Conservation (phyloP, 2,329 filamentous ascomycete species). For the Botryotinia globosa region DNA sequence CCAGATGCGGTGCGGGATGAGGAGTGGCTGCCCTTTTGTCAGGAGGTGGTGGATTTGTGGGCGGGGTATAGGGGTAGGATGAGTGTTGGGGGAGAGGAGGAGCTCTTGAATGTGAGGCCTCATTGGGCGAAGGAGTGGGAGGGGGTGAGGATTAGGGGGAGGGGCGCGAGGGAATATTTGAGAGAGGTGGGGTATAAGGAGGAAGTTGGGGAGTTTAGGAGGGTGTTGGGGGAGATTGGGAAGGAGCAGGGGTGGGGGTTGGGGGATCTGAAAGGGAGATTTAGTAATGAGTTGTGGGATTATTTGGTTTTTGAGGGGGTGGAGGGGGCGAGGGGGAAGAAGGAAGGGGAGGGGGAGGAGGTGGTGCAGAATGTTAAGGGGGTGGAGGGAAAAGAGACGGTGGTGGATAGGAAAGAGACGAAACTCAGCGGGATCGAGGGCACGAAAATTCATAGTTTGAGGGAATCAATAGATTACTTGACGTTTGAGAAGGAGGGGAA, state of each 20-base stretch:
- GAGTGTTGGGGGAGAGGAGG: conserved; percentile 29
- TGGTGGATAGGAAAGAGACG: background rate
- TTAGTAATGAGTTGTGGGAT: conserved; percentile 44
- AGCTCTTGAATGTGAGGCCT: conserved; percentile 33
- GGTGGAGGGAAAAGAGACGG: background rate
- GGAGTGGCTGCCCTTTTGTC: conserved; percentile 44
- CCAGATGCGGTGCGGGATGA: conserved; percentile 41
- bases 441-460: background rate
- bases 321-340: background rate
- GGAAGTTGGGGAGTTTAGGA: background rate
- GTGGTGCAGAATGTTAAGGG: no score
- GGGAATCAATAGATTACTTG: background rate
- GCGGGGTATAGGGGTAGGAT: conserved; percentile 36
- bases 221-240: conserved; percentile 39
- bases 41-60: conserved; percentile 45
- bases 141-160: background rate
- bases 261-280: conserved; percentile 40
- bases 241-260: conserved; percentile 41
- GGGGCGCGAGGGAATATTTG: background rate
- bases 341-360: no score
- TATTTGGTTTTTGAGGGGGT: conserved; percentile 18
- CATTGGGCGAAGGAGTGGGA: conserved; percentile 48
- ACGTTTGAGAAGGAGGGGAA: background rate
- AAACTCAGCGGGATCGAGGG: background rate
- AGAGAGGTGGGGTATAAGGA: background rate